These are phyloP conservation scores for Calocybe cyanea DNA, from an alignment of 768 basidiomycete genomes.

Conservation along the genomic window DNA sequence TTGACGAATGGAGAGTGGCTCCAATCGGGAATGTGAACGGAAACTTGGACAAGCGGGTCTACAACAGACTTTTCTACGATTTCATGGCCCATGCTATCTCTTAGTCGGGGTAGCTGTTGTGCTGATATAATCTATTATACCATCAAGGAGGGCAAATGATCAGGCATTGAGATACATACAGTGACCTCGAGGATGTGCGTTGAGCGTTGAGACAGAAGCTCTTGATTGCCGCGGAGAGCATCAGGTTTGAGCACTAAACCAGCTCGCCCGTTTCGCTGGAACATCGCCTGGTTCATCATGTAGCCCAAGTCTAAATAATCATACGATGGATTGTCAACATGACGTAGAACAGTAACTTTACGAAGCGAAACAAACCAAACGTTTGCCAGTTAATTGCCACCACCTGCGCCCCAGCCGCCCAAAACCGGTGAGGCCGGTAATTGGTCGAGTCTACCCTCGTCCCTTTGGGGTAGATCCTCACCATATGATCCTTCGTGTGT, in stretches of 20 bases:
- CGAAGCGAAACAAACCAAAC: constrained; percentile 74
- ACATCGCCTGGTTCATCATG: constrained; percentile 95
- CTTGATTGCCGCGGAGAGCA: constrained; percentile 66
- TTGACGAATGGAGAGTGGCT: constrained; percentile 25
- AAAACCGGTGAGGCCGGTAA: constrained; percentile 84
- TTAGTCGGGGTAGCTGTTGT: constrained; percentile 80
- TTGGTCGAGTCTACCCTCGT: constrained; percentile 79
- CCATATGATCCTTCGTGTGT: constrained; percentile 80
- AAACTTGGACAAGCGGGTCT: constrained; percentile 81
- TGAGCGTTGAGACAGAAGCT: constrained; percentile 47
- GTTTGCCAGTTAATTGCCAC: constrained; percentile 99
- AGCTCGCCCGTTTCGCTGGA: constrained; percentile 80
- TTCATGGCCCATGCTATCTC: constrained; percentile 59
- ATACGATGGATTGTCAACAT: not conserved
- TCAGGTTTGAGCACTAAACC: constrained; percentile 91
- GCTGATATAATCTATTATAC: constrained; percentile 63
- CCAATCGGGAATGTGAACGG: constrained; percentile 77
- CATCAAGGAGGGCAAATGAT: not conserved
- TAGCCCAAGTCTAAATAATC: constrained; percentile 69
- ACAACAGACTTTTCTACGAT: constrained; percentile 49
- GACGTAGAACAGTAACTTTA: not conserved
- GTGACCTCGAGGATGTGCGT: constrained; percentile 63
- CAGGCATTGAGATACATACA: constrained; percentile 26
- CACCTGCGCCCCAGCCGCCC: constrained; percentile 85
- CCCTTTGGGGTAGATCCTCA: constrained; percentile 85